A percentile compares a stretch with the other conserved stretches of the same genome.
phyloP scores from a whole-genome alignment of 2,329 filamentous ascomycete genomes.

The Lachnellula cervina region DNA sequence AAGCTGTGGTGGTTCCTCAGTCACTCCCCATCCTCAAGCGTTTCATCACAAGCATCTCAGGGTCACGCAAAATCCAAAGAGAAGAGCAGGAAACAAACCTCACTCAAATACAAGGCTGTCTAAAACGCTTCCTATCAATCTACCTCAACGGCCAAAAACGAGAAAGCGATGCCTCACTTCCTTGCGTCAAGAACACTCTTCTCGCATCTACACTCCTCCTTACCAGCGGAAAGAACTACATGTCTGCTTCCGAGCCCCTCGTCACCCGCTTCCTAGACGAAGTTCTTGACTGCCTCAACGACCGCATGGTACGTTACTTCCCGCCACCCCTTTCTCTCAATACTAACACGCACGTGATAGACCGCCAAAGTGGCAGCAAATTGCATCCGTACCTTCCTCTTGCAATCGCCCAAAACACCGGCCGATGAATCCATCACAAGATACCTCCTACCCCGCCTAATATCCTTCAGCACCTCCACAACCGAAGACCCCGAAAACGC shows the following conservation, averaged over 20 bases:
- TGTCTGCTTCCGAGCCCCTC: slow-evolving; percentile 70
- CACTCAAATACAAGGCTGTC: slow-evolving; percentile 70
- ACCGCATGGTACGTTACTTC: slow-evolving; percentile 56
- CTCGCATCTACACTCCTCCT: slow-evolving; percentile 85
- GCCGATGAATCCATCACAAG: slow-evolving; percentile 71
- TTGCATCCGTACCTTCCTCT: slow-evolving; percentile 78
- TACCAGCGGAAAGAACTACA: slow-evolving; percentile 68
- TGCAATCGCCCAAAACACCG: slow-evolving; percentile 56
- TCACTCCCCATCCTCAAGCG: slow-evolving; percentile 86
- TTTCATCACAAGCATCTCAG: slow-evolving; percentile 73
- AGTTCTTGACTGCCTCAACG: slow-evolving; percentile 76
- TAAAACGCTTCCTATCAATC: slow-evolving; percentile 78
- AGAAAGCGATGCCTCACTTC: slow-evolving; percentile 68
- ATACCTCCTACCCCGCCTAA: slow-evolving; percentile 67
- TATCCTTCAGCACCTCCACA: slow-evolving; percentile 68
- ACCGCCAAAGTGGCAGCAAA: slow-evolving; percentile 86
- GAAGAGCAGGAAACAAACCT: slow-evolving; percentile 33
- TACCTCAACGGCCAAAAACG: slow-evolving; percentile 71
- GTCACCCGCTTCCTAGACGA: slow-evolving; percentile 73
- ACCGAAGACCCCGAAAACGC: slow-evolving; percentile 77
- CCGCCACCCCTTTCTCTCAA: background rate
- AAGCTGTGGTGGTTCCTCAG: slow-evolving; percentile 83
- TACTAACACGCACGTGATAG: slow-evolving; percentile 35
- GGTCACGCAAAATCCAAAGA: slow-evolving; percentile 35
- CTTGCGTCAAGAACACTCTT: slow-evolving; percentile 89